These are phyloP conservation scores for Brettanomyces nanus DNA, from an alignment of 805 yeast genomes.

Conservation along the genomic window DNA sequence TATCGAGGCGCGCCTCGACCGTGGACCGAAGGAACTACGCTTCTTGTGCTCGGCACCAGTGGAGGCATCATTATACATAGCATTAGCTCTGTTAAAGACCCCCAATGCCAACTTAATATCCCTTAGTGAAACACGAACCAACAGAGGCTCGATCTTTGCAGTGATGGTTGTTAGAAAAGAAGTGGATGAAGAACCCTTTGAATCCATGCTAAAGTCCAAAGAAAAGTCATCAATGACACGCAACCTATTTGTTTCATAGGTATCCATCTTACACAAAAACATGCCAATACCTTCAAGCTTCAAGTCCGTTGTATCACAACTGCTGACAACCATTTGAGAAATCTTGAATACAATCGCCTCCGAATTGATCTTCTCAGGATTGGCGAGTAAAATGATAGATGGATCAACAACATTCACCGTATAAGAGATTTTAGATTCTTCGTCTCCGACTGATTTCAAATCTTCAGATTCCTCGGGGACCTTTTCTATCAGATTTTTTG, in stretches of 20 bases:
- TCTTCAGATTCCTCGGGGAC: slow-evolving; percentile 10
- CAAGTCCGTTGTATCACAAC: slow-evolving; percentile 57
- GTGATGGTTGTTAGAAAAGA: slow-evolving; percentile 56
- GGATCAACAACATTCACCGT: slow-evolving; percentile 68
- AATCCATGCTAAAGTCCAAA: slow-evolving; percentile 63
- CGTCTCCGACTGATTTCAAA: slow-evolving; percentile 5
- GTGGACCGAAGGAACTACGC: slow-evolving; percentile 11
- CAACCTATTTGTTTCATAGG: slow-evolving; percentile 50
- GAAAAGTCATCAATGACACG: slow-evolving; percentile 88
- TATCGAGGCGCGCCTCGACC: slow-evolving; percentile 27
- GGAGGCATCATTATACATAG: slow-evolving; percentile 29
- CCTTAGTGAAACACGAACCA: slow-evolving; percentile 74
- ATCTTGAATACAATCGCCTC: slow-evolving; percentile 89
- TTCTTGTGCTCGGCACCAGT: slow-evolving; percentile 10
- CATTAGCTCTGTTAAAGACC: slow-evolving; percentile 66
- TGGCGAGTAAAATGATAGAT: slow-evolving; percentile 72
- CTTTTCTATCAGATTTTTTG: background rate
- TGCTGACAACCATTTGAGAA: slow-evolving; percentile 65
- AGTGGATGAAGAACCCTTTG: slow-evolving; percentile 52
- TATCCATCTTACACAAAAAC: slow-evolving; percentile 72
- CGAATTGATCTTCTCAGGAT: slow-evolving; percentile 57
- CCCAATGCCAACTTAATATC: slow-evolving; percentile 76
- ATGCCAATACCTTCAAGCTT: slow-evolving; percentile 77
- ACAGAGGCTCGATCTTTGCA: slow-evolving; percentile 68
- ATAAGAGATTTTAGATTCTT: slow-evolving; percentile 31